A percentile compares a stretch with the other conserved stretches of the same genome.
phyloP scores from a whole-genome alignment of 805 yeast species.

The Wickerhamiella australiensis region DNA sequence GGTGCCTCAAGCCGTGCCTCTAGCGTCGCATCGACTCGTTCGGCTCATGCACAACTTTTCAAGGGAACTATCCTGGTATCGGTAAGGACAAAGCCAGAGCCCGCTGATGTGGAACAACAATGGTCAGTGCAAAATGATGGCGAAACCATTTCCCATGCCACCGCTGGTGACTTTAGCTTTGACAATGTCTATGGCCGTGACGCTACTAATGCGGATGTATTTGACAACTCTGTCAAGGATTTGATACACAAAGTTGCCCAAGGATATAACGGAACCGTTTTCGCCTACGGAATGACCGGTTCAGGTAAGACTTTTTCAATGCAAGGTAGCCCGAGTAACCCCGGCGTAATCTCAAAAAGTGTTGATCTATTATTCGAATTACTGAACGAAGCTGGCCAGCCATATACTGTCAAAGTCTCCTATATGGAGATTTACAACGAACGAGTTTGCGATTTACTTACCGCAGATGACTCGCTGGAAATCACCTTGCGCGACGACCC shows the following conservation, averaged over 20 bases:
- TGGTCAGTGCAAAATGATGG: slow-evolving; percentile 10
- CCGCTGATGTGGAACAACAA: slow-evolving; percentile 7
- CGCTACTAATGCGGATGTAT: slow-evolving; percentile 47
- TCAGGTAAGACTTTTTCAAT: slow-evolving; percentile 83
- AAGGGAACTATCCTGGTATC: slow-evolving; percentile 67
- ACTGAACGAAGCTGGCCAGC: slow-evolving; percentile 25
- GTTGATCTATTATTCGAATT: slow-evolving; percentile 44
- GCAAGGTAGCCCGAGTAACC: slow-evolving; percentile 50
- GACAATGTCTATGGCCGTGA: slow-evolving; percentile 65
- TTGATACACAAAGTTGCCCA: slow-evolving; percentile 45
- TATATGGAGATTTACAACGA: slow-evolving; percentile 85
- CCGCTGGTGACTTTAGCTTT: slow-evolving; percentile 53
- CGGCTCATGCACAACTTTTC: slow-evolving; percentile 26
- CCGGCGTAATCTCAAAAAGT: slow-evolving; percentile 63
- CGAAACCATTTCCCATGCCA: slow-evolving; percentile 15
- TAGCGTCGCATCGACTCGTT: slow-evolving; percentile 5
- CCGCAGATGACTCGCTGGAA: slow-evolving; percentile 32
- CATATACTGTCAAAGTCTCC: slow-evolving; percentile 45
- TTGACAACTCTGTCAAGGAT: slow-evolving; percentile 41
- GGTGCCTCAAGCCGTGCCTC: slow-evolving; percentile 5
- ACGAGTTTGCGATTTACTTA: slow-evolving; percentile 62
- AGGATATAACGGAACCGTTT: slow-evolving; percentile 79
- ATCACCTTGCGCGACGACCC: slow-evolving; percentile 70
- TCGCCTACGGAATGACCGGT: slow-evolving; percentile 93
- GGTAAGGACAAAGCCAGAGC: slow-evolving; percentile 59